Percentiles rank a stretch among this genome's conserved stretches.
These are phyloP conservation scores for Geotrichum fermentans DNA, from an alignment of 1,139 yeast genomes.

Conservation along the genomic window DNA sequence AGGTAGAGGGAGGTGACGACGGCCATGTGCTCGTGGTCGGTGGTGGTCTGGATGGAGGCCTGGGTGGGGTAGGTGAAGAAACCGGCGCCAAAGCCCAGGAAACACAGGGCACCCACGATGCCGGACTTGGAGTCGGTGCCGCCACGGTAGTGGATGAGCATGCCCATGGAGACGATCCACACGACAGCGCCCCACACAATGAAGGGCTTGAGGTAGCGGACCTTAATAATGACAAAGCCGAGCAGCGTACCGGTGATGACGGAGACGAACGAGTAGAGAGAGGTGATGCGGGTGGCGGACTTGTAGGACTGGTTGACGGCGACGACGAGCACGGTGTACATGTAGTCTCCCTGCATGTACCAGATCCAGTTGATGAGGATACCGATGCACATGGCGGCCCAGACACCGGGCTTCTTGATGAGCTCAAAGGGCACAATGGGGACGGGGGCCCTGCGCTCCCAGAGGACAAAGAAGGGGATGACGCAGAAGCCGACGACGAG, in stretches of 20 bases:
- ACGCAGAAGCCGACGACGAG: conserved; percentile 57
- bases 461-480: conserved; percentile 49
- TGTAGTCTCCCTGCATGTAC: conserved; percentile 64
- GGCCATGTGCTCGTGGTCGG: conserved; percentile 50
- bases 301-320: conserved; percentile 53
- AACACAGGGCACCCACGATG: conserved; percentile 59
- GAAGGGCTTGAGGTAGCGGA: conserved; percentile 55
- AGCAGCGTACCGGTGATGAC: conserved; percentile 57
- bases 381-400: conserved; percentile 56
- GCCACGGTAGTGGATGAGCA: conserved; percentile 55
- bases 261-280: conserved; percentile 60
- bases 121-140: conserved; percentile 48
- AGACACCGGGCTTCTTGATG: conserved; percentile 62
- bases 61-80: conserved; percentile 64
- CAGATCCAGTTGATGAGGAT: conserved; percentile 53
- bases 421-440: conserved; percentile 59
- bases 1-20: conserved; percentile 43
- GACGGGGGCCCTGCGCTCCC: conserved; percentile 52
- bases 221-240: conserved; percentile 50
- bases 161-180: conserved; percentile 58
- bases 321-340: conserved; percentile 60
- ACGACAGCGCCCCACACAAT: conserved; percentile 52
- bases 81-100: conserved; percentile 70
- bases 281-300: conserved; percentile 63
- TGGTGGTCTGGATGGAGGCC: conserved; percentile 58